Evolutionary conservation across 352 stramenopile genomes (phyloP), one percentile per base, ranked within the genome.

Genomic region (Hyaloperonospora arabidopsidis): DNA sequence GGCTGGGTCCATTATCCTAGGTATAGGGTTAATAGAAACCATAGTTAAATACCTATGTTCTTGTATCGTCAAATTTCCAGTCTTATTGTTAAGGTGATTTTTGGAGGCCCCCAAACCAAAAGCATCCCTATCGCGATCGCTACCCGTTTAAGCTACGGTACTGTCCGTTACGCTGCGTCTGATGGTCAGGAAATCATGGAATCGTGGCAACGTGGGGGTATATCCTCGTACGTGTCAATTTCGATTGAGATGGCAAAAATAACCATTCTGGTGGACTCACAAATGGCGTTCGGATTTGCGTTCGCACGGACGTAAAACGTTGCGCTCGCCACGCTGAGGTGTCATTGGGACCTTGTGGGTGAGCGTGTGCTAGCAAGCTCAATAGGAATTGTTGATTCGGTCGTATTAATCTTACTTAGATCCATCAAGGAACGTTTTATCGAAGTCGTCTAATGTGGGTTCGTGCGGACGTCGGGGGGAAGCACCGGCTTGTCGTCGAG

Each of bases 221-320:
- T 23, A 10, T 59, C 63, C 28, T 86, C 69, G 22, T 76, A 82
- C 29, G 73, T 68, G 43, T 89, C 79, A 57, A 87, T 84, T 39
- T 89, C 76, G 35, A 89, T 87, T 2, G 79, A 89, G 25, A 51
- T 70, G 0, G 71, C 70, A 12, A 77, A 89, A 19, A 76, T 87
- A 17, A 74, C 67, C 0, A 75, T 88, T 44, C 79, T 84, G 23
- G 57, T 68, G 1, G 79, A 89, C 45, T 74, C 46, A 21, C 61
- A n/a, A 57, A 2, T 47, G 47, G 51, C 52, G 54, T 29, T 67
- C 49, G 13, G 61, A 52, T 22, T 68, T 51, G 5, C 47, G 57
- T 47, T 65, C 44, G 11, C 45, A 63, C 45, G 52, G 52, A 53
- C 59, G 23, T 36, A 65, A 45, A 32, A 57, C 28, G 40, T 59